Percentiles rank a stretch among this genome's conserved stretches.
These are phyloP conservation scores for Scutellaria galericulata DNA, from an alignment of 257 asterid genomes.

Conservation along the genomic window DNA sequence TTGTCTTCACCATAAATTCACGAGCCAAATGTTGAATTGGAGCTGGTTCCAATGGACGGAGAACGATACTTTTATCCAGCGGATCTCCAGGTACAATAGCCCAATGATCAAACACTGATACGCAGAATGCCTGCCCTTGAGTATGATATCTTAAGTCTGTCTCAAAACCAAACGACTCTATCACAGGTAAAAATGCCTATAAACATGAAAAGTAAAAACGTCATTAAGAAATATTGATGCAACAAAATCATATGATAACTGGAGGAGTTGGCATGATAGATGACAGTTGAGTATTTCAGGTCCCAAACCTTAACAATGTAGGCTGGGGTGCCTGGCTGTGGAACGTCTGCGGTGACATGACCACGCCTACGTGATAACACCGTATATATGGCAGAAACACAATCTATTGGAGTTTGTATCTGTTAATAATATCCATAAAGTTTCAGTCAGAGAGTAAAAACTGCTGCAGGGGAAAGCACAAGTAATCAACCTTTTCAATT, in stretches of 20 bases:
- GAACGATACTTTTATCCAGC: constrained; percentile 85
- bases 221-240: not conserved
- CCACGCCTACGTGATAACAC: constrained; percentile 96
- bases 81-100: constrained; percentile 98
- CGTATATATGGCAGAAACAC: constrained; percentile 93
- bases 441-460: constrained; percentile 28
- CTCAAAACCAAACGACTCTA: constrained; percentile 96
- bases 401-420: constrained; percentile 98
- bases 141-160: constrained; percentile 98
- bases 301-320: constrained; percentile 84
- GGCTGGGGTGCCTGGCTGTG: constrained; percentile 98
- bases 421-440: constrained; percentile 42
- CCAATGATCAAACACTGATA: constrained; percentile 94
- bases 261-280: not conserved
- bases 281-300: not conserved
- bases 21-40: constrained; percentile 97
- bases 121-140: constrained; percentile 94
- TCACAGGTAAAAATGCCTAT: constrained; percentile 93
- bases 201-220: constrained; percentile 23
- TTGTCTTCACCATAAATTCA: constrained; percentile 96
- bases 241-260: not conserved
- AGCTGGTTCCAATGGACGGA: constrained; percentile 96
- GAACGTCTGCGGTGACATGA: constrained; percentile 94
- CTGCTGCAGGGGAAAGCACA: constrained; percentile 13
- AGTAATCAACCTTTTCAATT: not conserved